phyloP scores from a whole-genome alignment of 306 rosid species.

The Morella rubra region DNA sequence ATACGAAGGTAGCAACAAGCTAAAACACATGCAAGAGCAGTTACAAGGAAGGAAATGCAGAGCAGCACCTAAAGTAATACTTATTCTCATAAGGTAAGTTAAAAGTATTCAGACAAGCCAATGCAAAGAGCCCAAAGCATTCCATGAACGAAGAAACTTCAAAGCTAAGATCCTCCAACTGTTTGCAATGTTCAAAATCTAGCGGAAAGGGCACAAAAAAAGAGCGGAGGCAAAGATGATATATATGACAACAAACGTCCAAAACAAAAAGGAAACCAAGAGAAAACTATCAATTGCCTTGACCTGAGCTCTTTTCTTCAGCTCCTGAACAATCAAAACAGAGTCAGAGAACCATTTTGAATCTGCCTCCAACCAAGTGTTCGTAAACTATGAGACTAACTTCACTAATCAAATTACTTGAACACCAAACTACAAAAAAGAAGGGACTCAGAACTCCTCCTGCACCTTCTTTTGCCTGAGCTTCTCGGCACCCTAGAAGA shows the following conservation, averaged over 20 bases:
- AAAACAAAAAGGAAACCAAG: neutral
- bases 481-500: neutral
- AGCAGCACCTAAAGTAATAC: neutral
- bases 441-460: no score
- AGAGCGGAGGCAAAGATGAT: neutral
- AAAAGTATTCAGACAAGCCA: neutral
- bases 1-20: neutral
- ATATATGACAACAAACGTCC: neutral
- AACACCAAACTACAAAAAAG: no score
- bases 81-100: neutral
- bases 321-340: neutral
- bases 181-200: neutral
- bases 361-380: neutral
- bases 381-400: no score
- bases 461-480: neutral
- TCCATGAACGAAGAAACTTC: neutral
- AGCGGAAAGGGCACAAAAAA: neutral
- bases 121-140: neutral
- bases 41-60: neutral
- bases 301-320: neutral
- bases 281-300: neutral
- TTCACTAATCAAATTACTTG: no score
- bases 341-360: neutral
- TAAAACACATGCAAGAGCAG: neutral
- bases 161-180: neutral